Evolutionary conservation across 768 basidiomycete species (phyloP).

Genomic region (Phylloporus sp.): DNA sequence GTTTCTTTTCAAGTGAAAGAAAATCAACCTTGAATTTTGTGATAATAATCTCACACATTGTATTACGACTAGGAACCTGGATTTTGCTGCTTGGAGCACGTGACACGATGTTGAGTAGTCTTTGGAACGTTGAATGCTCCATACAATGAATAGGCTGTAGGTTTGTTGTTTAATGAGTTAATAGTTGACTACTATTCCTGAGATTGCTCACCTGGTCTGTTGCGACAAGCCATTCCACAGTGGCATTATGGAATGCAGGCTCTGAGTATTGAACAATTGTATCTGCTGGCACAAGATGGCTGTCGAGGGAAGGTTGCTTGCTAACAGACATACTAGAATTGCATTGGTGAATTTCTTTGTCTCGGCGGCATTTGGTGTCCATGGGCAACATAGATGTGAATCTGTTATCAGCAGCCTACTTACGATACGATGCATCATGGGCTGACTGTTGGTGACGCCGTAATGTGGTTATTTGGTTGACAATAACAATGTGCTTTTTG

Average conservation of each 20-base stretch:
- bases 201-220: background rate
- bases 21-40: slow-evolving; percentile 5
- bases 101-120: background rate
- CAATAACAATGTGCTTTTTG: background rate
- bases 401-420: slow-evolving; percentile 1
- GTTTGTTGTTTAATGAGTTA: background rate
- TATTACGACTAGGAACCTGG: background rate
- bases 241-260: background rate
- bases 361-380: background rate
- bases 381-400: slow-evolving; percentile 1
- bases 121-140: slow-evolving; percentile 1
- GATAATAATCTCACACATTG: background rate
- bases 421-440: background rate
- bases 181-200: background rate
- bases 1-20: slow-evolving; percentile 3
- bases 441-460: background rate
- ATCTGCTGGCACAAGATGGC: background rate
- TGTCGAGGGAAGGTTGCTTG: background rate
- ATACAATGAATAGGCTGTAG: slow-evolving; percentile 4
- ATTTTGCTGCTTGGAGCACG: background rate
- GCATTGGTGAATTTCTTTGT: background rate
- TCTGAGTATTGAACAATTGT: background rate
- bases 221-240: background rate
- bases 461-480: background rate
- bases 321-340: background rate